phyloP scores from a whole-genome alignment of 768 basidiomycete genomes.

The Daedaleopsis nitida region DNA sequence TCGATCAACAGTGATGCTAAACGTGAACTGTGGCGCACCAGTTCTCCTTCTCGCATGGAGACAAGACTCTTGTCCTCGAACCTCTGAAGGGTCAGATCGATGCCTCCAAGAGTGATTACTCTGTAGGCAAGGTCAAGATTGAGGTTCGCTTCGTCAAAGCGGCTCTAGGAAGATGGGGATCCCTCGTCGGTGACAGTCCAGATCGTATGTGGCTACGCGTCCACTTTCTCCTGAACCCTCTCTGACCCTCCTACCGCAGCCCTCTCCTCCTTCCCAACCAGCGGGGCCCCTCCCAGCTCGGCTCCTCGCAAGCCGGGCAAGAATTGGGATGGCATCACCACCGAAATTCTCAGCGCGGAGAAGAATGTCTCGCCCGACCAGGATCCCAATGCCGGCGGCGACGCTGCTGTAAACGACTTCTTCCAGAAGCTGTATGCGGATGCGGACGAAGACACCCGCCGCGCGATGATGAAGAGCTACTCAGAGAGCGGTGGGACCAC shows the following conservation, averaged over 20 bases:
- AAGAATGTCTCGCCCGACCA: slow-evolving; percentile 71
- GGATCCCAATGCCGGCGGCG: slow-evolving; percentile 90
- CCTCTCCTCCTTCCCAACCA: slow-evolving; percentile 33
- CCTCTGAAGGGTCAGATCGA: slow-evolving; percentile 86
- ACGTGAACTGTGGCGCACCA: slow-evolving; percentile 28
- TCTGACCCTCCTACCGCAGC: slow-evolving; percentile 10
- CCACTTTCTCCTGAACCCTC: slow-evolving; percentile 27
- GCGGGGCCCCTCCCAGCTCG: slow-evolving; percentile 35
- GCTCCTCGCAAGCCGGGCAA: slow-evolving; percentile 51
- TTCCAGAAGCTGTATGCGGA: slow-evolving; percentile 91
- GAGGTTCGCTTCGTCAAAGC: slow-evolving; percentile 80
- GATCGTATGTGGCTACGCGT: slow-evolving; percentile 58
- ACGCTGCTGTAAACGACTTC: slow-evolving; percentile 81
- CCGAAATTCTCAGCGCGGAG: slow-evolving; percentile 63
- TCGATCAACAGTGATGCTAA: neutral
- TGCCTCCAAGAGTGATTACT: slow-evolving; percentile 57
- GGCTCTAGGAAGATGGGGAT: slow-evolving; percentile 70
- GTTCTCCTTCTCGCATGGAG: slow-evolving; percentile 68
- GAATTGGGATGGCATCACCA: slow-evolving; percentile 91
- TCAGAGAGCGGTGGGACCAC: slow-evolving; percentile 94
- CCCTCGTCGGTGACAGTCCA: slow-evolving; percentile 71
- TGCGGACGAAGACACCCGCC: slow-evolving; percentile 88
- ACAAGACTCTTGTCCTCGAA: slow-evolving; percentile 68
- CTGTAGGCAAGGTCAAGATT: slow-evolving; percentile 84
- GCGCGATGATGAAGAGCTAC: slow-evolving; percentile 99